Conservation (phyloP, 2,329 filamentous ascomycete genomes). For the Arthrobotrys sphaeroides region DNA sequence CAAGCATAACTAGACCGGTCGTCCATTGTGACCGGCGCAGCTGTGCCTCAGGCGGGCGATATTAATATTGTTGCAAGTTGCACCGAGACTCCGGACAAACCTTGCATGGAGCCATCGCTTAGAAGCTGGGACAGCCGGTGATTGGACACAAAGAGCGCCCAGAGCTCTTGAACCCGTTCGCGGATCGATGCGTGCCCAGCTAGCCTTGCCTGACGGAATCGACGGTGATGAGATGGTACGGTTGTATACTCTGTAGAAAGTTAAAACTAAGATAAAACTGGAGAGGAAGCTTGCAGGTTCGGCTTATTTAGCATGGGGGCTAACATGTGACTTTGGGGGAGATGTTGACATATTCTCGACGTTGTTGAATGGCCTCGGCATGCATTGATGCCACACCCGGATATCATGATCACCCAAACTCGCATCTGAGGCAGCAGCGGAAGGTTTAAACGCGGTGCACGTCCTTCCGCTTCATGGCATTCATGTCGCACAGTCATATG, state of each 20-base stretch:
- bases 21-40: not conserved
- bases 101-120: conserved; percentile 1
- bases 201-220: conserved; percentile 6
- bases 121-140: not conserved
- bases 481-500: conserved; percentile 3
- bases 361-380: not conserved
- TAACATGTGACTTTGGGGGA: too few relatives aligned
- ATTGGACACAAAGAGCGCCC: not conserved
- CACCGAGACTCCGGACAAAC: conserved; percentile 12
- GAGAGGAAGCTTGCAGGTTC: too few relatives aligned
- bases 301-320: too few relatives aligned
- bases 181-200: not conserved
- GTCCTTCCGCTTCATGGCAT: not conserved
- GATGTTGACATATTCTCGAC: not conserved
- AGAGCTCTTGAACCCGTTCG: conserved; percentile 4
- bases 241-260: too few relatives aligned
- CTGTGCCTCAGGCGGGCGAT: not conserved
- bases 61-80: conserved; percentile 19
- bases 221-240: conserved; percentile 5
- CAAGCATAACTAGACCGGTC: too few relatives aligned
- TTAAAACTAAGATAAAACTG: too few relatives aligned
- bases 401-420: not conserved
- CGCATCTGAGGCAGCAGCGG: conserved; percentile 24
- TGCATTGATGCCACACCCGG: not conserved
- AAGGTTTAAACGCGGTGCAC: not conserved